Evolutionary conservation across 768 basidiomycete genomes (phyloP), one percentile per base, ranked within the genome.

Genomic region (Coprinopsis cinerea): DNA sequence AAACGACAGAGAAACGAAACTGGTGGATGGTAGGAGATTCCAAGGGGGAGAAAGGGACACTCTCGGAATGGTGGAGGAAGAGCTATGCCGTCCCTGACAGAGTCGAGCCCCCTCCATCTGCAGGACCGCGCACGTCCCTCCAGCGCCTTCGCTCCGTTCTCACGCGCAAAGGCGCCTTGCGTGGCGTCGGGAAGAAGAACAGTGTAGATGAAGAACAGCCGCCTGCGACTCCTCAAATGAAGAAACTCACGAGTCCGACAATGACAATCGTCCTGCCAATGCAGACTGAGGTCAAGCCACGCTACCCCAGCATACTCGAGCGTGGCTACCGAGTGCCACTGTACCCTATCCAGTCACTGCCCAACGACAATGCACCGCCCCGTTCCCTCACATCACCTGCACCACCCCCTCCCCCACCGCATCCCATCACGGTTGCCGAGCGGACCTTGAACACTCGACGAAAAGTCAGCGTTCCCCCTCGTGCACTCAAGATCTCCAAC

Each of bases 261-360:
- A 59, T 57, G 17, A 54, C 59, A 30, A 59, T 68, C 26, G 56
- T 60, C 34, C 61, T 57, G 40, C 67, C 68, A 20, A 53, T 63
- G 42, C 64, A 65, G 22, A 52, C 60, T 13, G 57, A 58, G 9
- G 58, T 62, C 37, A 57, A 65, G 50, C 67, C 68, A 18, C 62
- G 59, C 28, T 69, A 69, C 51, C 69, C 69, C 2, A 68, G 64
- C 47, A 55, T 64, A 5, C 67, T 71, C 14, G 70, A 73, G 44
- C 62, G 67, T 25, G 59, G 62, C 18, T 59, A 54, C 51, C 57
- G 53, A 54, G 60, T 49, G 44, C 61, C 55, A 45, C 55, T 53
- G 48, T 64, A 58, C 56, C 62, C 46, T 34, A 55, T 55, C 4
- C 18, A 30, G 23, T 52, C 56, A 23, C 53, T 55, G n/a, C 57